Base-by-base conservation (phyloP, 2,329 filamentous ascomycete genomes). In the Plenodomus tracheiphilus region DNA sequence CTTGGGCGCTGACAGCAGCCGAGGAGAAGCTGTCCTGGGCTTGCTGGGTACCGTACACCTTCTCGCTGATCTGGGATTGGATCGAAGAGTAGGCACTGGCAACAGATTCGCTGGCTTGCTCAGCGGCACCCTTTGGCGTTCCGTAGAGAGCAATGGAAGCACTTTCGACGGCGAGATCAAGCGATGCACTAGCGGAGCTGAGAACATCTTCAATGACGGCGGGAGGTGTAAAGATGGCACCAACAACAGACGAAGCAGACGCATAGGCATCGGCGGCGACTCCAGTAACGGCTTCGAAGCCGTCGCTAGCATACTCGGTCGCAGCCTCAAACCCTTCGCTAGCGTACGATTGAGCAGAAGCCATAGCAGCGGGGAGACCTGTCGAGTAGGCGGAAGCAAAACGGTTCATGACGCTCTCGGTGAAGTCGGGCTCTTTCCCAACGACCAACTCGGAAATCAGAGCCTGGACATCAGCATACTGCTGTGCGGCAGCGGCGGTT, bases 351-450 rank as follows among this genome's bases (percentile, higher is more conserved):
- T 76, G 81, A 18, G 77, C 80, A 3, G 79, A 80, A 0, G 79
- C 77, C 10, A 78, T 78, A 7, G 80, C 75, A 0, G 79, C 84
- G 0, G 83, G 79, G 2, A 81, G 74, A 1, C 85, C 87, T 0
- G 85, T 89, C 19, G 84, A 83, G 64, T 93, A 94, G 0, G 85
- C 88, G 2, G 82, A 85, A 47, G 83, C 82, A 11, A 96, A 79
- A 43, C 87, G 83, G 43, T 78, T 84, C 72, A 91, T 84, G 2
- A 93, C 87, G 50, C 88, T 91, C 64, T 95, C 88, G 0, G 87
- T 91, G 62, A 91, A 95, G 13, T 85, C 84, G 0, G 89, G 86
- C 66, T 95, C 90, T 69, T 87, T 90, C 44, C 88, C 91, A 35
- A 81, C 74, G 13, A 96, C 78, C 1, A 95, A 77, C 70, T 95